Conservation (phyloP, 805 yeast species). For the Saccharomycopsis guyanensis region DNA sequence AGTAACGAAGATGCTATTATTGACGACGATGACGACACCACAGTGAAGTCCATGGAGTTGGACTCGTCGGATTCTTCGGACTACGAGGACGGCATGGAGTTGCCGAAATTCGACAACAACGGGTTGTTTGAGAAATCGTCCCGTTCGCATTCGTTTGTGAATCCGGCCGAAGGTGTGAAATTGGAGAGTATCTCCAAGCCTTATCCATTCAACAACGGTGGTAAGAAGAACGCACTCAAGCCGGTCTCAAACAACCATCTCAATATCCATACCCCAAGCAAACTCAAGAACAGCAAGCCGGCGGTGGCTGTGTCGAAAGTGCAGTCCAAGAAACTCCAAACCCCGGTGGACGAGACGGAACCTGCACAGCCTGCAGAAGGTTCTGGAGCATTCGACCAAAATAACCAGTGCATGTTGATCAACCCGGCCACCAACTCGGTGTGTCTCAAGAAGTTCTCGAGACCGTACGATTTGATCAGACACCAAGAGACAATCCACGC, state of each 20-base stretch:
- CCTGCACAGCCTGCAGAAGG: not conserved
- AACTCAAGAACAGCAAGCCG: too few species aligned
- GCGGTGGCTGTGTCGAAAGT: constrained; percentile 1
- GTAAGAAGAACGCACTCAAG: not conserved
- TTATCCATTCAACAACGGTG: not conserved
- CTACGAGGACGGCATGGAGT: constrained; percentile 8
- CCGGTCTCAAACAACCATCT: constrained; percentile 2
- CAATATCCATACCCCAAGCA: not conserved
- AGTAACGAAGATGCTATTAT: not conserved
- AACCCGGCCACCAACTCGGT: constrained; percentile 55
- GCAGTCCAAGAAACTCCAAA: constrained; percentile 3
- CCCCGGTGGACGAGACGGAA: not conserved
- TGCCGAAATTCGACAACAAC: constrained; percentile 7
- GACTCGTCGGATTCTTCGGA: constrained; percentile 8
- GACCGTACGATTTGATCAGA: constrained; percentile 90
- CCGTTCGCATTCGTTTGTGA: constrained; percentile 15
- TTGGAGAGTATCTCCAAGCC: not conserved
- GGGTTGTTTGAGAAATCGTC: constrained; percentile 4
- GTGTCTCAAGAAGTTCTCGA: constrained; percentile 75
- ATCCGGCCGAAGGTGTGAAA: not conserved
- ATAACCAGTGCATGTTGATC: constrained; percentile 46
- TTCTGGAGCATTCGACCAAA: constrained; percentile 27
- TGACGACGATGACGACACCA: constrained; percentile 5
- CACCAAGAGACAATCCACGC: constrained; percentile 97
- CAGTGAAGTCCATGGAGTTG: constrained; percentile 11